These are phyloP conservation scores for Crassisporium funariophilum DNA, from an alignment of 768 basidiomycete genomes.

Conservation along the genomic window DNA sequence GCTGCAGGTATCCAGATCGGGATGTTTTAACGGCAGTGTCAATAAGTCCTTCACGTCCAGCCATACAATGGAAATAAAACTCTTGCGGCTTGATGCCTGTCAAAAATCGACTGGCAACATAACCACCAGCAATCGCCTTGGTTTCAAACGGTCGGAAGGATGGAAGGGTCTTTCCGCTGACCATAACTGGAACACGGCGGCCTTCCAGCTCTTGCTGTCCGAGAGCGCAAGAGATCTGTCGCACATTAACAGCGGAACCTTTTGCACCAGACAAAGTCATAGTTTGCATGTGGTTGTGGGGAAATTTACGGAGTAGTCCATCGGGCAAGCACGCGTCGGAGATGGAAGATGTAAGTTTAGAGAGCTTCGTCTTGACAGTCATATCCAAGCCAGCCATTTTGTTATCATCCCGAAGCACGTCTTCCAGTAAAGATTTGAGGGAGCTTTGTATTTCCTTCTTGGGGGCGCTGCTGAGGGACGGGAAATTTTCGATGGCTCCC, in stretches of 20 bases:
- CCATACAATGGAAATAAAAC: conserved; percentile 99
- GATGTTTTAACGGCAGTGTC: conserved; percentile 99
- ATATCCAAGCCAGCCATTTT: conserved; percentile 98
- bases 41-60: conserved; percentile 97
- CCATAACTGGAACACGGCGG: conserved; percentile 98
- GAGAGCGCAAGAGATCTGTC: conserved; percentile 96
- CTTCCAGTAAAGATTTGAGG: conserved; percentile 75
- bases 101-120: conserved; percentile 97
- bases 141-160: conserved; percentile 98
- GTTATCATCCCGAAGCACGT: conserved; percentile 90
- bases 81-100: conserved; percentile 98
- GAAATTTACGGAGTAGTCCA: conserved; percentile 90
- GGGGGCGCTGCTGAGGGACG: conserved; percentile 59
- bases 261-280: conserved; percentile 99
- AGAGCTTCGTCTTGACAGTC: conserved; percentile 84
- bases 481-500: conserved; percentile 90
- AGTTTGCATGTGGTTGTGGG: conserved; percentile 98
- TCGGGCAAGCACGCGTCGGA: conserved; percentile 86
- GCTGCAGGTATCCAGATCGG: conserved; percentile 96
- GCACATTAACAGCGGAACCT: conserved; percentile 95
- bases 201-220: conserved; percentile 99
- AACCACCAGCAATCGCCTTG: conserved; percentile 97
- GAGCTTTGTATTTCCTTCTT: conserved; percentile 56
- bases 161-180: conserved; percentile 97
- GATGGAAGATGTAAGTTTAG: conserved; percentile 87